Conservation (phyloP, 2,329 filamentous ascomycete genomes). For the Gaeumannomyces sp. region DNA sequence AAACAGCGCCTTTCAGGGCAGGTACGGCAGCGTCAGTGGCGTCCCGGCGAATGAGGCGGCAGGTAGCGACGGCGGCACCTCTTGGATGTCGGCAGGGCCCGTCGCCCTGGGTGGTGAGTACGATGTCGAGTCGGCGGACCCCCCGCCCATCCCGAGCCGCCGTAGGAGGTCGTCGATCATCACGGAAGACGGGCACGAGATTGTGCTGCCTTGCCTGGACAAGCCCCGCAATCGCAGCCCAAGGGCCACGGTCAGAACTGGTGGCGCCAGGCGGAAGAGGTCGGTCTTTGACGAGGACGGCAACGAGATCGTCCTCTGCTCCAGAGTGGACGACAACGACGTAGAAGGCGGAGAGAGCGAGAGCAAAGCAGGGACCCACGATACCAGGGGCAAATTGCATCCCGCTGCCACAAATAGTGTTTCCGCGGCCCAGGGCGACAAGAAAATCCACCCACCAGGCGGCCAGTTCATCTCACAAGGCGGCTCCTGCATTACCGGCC, state of each 20-base stretch:
- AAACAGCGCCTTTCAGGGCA: too few species aligned
- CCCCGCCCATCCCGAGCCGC: background rate
- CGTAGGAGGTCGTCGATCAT: slow-evolving; percentile 33
- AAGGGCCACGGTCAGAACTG: slow-evolving; percentile 13
- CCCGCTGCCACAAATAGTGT: slow-evolving; percentile 6
- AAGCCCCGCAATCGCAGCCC: slow-evolving; percentile 8
- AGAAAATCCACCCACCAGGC: too few species aligned
- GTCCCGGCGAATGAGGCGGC: background rate
- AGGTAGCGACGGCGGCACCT: too few species aligned
- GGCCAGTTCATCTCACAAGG: slow-evolving; percentile 57
- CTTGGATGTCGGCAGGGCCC: background rate
- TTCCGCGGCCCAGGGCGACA: slow-evolving; percentile 24
- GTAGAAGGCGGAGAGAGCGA: background rate
- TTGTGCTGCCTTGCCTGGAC: slow-evolving; percentile 30
- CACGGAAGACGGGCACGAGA: slow-evolving; percentile 41
- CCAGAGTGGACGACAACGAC: slow-evolving; percentile 11
- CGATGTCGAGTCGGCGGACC: slow-evolving; percentile 3
- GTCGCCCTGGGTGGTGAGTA: background rate
- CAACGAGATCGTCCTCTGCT: slow-evolving; percentile 37
- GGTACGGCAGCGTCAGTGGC: background rate
- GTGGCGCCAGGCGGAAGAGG: slow-evolving; percentile 10
- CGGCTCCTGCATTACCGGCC: slow-evolving; percentile 76
- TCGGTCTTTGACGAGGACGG: slow-evolving; percentile 27
- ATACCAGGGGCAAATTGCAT: background rate
- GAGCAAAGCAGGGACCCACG: background rate